Evolutionary conservation across 2,329 filamentous ascomycete species (phyloP), one percentile per base, ranked within the genome.

Genomic region (Colletotrichum scovillei): DNA sequence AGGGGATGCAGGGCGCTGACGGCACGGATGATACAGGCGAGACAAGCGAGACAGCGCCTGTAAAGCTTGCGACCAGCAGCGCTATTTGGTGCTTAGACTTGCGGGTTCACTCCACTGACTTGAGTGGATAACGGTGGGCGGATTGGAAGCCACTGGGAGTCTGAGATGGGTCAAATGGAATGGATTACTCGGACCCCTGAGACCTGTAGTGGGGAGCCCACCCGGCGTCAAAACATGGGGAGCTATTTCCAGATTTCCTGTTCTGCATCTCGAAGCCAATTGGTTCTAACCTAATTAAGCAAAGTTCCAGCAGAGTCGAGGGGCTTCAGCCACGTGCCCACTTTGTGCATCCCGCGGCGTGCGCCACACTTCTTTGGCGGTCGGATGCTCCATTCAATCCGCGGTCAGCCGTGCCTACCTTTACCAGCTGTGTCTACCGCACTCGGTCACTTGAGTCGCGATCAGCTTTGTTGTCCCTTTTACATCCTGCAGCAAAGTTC

Each of bases 21-120:
- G 14, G 28, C 57, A 59, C 65, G 53, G 52, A 52, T 57, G 49
- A 59, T 42, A 72, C 65, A 69, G 38, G 42, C 42, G 19, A 24
- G 62, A 59, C 65, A 56, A 38, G 57, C 69, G 57, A 59, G 53
- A 72, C 65, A 69, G 38, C 65, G 24, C 70, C 60, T 69, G 55
- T 64, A 69, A 65, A 28, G 42, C 55, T 53, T 53, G 58, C 58
- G 58, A 72, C 52, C 66, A 72, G 32, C 19, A 49, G 42, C 42
- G 42, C 58, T 68, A 42, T 63, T 32, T 52, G 53, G 58, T 72
- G 64, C 69, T 72, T 52, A 63, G 65, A 26, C 69, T 35, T 30
- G 32, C 32, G 32, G 32, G 32, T 32, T 49, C 57, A 42, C 38
- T 49, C 42, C 42, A 58, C 52, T 67, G 57, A 64, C 35, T 26